A percentile compares a stretch with the other conserved stretches of the same genome.
Conservation (phyloP, 2,329 filamentous ascomycete genomes). For the Fusarium camptoceras region DNA sequence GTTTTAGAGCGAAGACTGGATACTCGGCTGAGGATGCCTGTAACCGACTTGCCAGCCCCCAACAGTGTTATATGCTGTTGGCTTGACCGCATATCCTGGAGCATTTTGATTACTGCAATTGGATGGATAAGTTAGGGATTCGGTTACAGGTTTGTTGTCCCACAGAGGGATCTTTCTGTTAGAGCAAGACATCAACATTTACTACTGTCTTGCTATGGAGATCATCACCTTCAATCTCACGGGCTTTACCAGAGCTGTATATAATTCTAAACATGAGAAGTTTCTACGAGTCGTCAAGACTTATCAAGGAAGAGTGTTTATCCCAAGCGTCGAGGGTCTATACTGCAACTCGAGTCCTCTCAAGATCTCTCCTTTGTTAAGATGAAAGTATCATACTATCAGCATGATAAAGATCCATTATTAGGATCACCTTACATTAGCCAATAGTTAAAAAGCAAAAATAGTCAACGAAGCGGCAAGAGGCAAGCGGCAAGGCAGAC, state of each 20-base stretch:
- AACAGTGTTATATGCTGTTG: neutral
- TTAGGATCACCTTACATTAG: neutral
- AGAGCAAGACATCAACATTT: neutral
- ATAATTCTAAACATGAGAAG: neutral
- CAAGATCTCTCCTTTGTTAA: too few species aligned
- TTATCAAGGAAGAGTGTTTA: neutral
- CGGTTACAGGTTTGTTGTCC: neutral
- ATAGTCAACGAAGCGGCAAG: neutral
- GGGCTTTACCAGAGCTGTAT: too few species aligned
- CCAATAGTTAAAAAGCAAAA: neutral
- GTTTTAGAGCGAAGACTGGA: neutral
- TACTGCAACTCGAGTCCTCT: neutral
- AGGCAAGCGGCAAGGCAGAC: neutral
- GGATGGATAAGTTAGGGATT: neutral
- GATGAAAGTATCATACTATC: neutral
- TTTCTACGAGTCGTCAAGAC: rapidly evolving
- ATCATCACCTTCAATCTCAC: too few species aligned
- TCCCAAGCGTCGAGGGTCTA: rapidly evolving
- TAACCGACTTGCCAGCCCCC: neutral
- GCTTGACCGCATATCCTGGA: neutral
- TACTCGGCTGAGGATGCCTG: neutral
- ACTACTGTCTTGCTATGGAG: rapidly evolving
- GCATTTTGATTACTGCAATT: neutral
- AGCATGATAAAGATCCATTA: neutral
- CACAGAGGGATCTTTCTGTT: neutral